Conservation (phyloP, 331 rosid species). For the Stylosanthes scabra region DNA sequence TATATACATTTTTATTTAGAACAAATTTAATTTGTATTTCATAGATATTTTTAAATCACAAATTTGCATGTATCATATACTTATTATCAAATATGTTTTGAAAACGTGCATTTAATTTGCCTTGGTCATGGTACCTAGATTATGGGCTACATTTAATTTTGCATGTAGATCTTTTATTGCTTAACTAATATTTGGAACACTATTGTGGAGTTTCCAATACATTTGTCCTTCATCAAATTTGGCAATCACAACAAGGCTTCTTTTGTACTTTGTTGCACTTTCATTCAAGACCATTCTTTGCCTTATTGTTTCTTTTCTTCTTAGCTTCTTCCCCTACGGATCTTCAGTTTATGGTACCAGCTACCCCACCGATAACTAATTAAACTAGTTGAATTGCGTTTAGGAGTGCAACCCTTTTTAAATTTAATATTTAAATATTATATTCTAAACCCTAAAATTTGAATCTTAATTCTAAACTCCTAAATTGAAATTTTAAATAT, state of each 20-base stretch:
- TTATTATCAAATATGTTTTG: too few relatives aligned
- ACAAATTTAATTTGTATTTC: too few relatives aligned
- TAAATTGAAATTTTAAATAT: too few relatives aligned
- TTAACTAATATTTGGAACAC: constrained; percentile 19
- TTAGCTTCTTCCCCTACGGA: constrained; percentile 4
- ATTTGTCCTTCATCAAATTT: constrained; percentile 40
- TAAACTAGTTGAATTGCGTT: too few relatives aligned
- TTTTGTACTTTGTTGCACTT: constrained; percentile 45
- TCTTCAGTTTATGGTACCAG: constrained; percentile 13
- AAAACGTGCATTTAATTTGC: neutral
- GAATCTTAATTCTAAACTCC: too few relatives aligned
- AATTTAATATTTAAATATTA: too few relatives aligned
- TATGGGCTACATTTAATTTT: constrained; percentile 32
- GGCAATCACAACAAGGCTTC: constrained; percentile 16
- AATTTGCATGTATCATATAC: too few relatives aligned
- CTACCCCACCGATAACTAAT: neutral
- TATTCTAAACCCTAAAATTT: too few relatives aligned
- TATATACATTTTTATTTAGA: too few relatives aligned
- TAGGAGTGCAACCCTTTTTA: neutral
- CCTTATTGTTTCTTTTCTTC: constrained; percentile 1
- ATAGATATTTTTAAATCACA: too few relatives aligned
- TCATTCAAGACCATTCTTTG: constrained; percentile 9
- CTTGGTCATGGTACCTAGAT: neutral
- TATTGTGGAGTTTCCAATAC: neutral
- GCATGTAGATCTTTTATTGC: constrained; percentile 2